Conservation (phyloP, 768 basidiomycete species). For the Termitomyces sp. region DNA sequence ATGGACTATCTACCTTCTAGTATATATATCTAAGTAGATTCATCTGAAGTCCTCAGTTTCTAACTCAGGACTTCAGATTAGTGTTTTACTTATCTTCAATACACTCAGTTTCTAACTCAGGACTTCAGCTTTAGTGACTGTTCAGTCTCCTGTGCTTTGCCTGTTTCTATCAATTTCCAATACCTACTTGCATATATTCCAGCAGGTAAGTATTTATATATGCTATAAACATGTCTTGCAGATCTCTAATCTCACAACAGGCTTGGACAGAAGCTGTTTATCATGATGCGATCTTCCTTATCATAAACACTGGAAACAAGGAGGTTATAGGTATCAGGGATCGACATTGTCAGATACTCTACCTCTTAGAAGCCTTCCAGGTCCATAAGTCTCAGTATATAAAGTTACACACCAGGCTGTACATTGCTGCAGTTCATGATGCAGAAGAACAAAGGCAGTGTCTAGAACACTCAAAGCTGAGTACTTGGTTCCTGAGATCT, state of each 20-base stretch:
- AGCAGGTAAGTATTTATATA: constrained; percentile 5
- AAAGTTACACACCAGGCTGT: constrained; percentile 14
- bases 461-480: background rate
- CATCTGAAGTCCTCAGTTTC: no score
- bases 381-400: constrained; percentile 3
- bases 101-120: no score
- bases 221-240: background rate
- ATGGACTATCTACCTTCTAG: no score
- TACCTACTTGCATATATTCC: no score
- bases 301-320: constrained; percentile 13
- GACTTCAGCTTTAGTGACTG: no score
- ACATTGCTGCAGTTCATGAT: constrained; percentile 13
- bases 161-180: no score
- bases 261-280: constrained; percentile 14
- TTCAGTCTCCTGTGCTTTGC: no score
- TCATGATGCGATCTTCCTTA: constrained; percentile 14
- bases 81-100: no score
- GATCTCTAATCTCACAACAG: background rate
- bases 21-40: no score
- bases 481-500: background rate
- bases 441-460: background rate
- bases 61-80: no score
- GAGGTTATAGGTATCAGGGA: constrained; percentile 16
- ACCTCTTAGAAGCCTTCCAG: constrained; percentile 8
- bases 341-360: constrained; percentile 9